phyloP scores from a whole-genome alignment of 2,329 filamentous ascomycete genomes.

The Chrysosphaeria jannelii region DNA sequence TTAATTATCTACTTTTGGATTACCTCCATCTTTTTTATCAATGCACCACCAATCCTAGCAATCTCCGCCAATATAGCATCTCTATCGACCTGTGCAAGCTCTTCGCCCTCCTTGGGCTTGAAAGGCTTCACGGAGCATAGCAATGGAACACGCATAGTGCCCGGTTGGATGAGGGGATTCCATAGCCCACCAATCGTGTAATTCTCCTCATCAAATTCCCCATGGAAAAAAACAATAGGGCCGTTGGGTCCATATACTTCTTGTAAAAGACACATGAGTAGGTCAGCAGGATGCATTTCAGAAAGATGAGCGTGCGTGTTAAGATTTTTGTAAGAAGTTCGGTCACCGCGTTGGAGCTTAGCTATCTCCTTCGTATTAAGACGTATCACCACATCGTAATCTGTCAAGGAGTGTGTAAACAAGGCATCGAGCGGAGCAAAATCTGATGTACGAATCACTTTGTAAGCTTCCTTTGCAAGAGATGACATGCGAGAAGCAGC shows the following conservation, averaged over 20 bases:
- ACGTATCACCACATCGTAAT: slow-evolving; percentile 69
- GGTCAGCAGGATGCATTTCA: too few relatives aligned
- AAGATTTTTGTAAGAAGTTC: slow-evolving; percentile 51
- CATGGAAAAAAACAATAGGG: slow-evolving; percentile 53
- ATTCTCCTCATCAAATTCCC: slow-evolving; percentile 16
- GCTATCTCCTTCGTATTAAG: too few relatives aligned
- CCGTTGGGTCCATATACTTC: slow-evolving; percentile 21
- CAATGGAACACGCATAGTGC: slow-evolving; percentile 40
- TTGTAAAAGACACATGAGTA: too few relatives aligned
- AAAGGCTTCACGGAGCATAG: slow-evolving; percentile 33
- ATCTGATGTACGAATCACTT: too few relatives aligned
- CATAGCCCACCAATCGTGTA: slow-evolving; percentile 21
- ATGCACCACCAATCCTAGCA: slow-evolving; percentile 29
- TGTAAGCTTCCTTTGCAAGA: too few relatives aligned
- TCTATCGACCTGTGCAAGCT: slow-evolving; percentile 31
- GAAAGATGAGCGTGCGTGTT: too few relatives aligned
- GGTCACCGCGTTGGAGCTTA: too few relatives aligned
- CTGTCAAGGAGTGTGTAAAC: slow-evolving; percentile 40
- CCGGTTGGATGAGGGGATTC: slow-evolving; percentile 21
- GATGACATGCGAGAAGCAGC: slow-evolving; percentile 58
- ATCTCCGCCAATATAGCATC: slow-evolving; percentile 43
- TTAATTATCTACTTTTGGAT: slow-evolving; percentile 1
- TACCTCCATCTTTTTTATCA: slow-evolving; percentile 36
- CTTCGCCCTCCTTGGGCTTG: slow-evolving; percentile 5
- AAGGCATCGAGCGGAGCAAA: slow-evolving; percentile 26